These are phyloP conservation scores for Monotropa hypopitys DNA, from an alignment of 179 eudicot species.

Conservation along the genomic window DNA sequence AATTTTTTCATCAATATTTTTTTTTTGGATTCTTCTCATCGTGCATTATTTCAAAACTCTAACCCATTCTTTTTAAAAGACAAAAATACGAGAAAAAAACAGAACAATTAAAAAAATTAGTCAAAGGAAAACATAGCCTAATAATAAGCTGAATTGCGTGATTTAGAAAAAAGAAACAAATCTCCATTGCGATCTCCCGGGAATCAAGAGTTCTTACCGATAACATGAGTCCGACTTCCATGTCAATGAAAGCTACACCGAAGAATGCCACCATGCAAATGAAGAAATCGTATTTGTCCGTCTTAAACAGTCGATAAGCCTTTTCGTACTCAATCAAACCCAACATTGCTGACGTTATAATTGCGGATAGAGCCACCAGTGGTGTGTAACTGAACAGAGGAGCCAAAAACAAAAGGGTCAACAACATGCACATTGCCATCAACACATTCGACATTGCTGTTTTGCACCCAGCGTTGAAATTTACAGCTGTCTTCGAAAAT, in stretches of 20 bases:
- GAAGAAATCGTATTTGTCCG: constrained; percentile 73
- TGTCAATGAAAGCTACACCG: constrained; percentile 73
- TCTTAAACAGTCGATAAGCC: constrained; percentile 46
- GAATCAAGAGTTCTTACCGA: constrained; percentile 31
- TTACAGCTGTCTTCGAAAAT: constrained; percentile 87
- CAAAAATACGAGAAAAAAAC: no score
- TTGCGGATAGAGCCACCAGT: constrained; percentile 75
- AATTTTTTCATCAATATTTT: no score
- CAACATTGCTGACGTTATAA: constrained; percentile 85
- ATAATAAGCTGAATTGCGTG: no score
- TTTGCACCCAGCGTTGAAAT: constrained; percentile 68
- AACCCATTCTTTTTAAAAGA: no score
- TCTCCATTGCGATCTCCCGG: no score
- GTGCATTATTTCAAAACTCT: no score
- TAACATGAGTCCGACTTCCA: constrained; percentile 76
- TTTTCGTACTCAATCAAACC: constrained; percentile 62
- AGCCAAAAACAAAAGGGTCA: constrained; percentile 61
- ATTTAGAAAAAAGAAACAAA: no score
- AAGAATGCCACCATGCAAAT: constrained; percentile 74
- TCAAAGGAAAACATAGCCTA: no score
- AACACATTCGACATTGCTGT: constrained; percentile 70
- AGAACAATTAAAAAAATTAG: background rate
- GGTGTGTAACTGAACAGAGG: constrained; percentile 87
- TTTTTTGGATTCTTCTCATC: no score
- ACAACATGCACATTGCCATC: constrained; percentile 55